Conservation (phyloP, 306 rosid genomes). For the Lathyrus sativus region DNA sequence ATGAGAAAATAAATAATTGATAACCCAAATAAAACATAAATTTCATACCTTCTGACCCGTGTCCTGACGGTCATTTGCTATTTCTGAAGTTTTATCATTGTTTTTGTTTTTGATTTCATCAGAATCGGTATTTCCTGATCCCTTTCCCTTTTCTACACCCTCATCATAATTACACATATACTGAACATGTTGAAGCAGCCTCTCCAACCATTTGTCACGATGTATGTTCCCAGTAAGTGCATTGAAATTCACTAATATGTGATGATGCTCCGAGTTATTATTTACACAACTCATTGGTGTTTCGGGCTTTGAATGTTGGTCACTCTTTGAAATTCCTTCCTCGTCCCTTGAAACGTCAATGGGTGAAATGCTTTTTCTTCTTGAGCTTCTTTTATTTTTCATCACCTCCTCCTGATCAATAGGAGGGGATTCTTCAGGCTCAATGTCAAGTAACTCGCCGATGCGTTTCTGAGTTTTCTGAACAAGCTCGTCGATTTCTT, state of each 20-base stretch:
- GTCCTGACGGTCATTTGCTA: constrained; percentile 46
- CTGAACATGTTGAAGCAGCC: constrained; percentile 63
- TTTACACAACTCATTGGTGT: constrained; percentile 66
- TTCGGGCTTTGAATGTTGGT: constrained; percentile 61
- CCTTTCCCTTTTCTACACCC: constrained; percentile 41
- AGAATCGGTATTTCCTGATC: constrained; percentile 40
- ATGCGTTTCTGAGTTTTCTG: constrained; percentile 70
- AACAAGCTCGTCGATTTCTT: constrained; percentile 84
- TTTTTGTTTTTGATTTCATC: constrained; percentile 47
- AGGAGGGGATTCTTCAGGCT: constrained; percentile 55
- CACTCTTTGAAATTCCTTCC: constrained; percentile 54
- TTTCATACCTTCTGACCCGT: constrained; percentile 56
- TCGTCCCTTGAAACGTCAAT: constrained; percentile 73
- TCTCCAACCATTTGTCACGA: constrained; percentile 95
- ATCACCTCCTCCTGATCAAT: constrained; percentile 63
- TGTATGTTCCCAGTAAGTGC: constrained; percentile 68
- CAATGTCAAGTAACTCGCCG: constrained; percentile 76
- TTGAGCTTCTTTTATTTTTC: constrained; percentile 59
- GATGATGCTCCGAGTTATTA: constrained; percentile 59
- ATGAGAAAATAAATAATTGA: constrained; percentile 18
- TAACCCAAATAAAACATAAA: background rate
- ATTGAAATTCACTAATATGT: constrained; percentile 53
- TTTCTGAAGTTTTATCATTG: constrained; percentile 42
- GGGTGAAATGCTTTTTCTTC: constrained; percentile 71
- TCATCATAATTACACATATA: constrained; percentile 60